phyloP scores from a whole-genome alignment of 1,284 basidiomycete genomes.

The Cutaneotrichosporon arboriforme region DNA sequence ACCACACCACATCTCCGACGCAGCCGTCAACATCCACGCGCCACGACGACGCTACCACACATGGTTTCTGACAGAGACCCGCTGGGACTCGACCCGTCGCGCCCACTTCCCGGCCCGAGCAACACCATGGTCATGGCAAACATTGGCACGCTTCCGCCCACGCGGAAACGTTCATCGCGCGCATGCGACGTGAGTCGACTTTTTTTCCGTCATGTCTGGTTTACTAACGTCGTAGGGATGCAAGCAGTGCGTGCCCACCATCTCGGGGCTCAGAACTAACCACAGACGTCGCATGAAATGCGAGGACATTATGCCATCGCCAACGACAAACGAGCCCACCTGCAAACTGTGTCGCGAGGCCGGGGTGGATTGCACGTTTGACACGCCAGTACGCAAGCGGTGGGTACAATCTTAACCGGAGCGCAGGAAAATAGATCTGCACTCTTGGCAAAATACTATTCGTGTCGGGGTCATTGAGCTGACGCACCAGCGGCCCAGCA shows the following conservation, averaged over 20 bases:
- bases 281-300: constrained; percentile 29
- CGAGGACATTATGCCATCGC: constrained; percentile 15
- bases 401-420: constrained; percentile 4
- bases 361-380: constrained; percentile 23
- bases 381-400: constrained; percentile 29
- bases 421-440: too few relatives aligned
- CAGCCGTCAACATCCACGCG: too few relatives aligned
- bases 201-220: neutral
- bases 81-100: constrained; percentile 1
- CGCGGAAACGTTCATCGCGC: constrained; percentile 19
- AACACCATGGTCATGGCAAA: neutral
- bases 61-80: neutral
- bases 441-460: too few relatives aligned
- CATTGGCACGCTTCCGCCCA: neutral
- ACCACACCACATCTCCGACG: too few relatives aligned
- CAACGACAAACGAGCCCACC: constrained; percentile 7
- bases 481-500: constrained; percentile 10
- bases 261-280: neutral
- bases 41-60: too few relatives aligned
- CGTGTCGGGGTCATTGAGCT: neutral
- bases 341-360: constrained; percentile 28
- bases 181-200: constrained; percentile 28
- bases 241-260: constrained; percentile 13
- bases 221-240: constrained; percentile 17
- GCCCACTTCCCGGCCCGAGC: neutral